These are phyloP conservation scores for Aquanectria penicillioides DNA, from an alignment of 2,329 filamentous ascomycete species.

Conservation along the genomic window DNA sequence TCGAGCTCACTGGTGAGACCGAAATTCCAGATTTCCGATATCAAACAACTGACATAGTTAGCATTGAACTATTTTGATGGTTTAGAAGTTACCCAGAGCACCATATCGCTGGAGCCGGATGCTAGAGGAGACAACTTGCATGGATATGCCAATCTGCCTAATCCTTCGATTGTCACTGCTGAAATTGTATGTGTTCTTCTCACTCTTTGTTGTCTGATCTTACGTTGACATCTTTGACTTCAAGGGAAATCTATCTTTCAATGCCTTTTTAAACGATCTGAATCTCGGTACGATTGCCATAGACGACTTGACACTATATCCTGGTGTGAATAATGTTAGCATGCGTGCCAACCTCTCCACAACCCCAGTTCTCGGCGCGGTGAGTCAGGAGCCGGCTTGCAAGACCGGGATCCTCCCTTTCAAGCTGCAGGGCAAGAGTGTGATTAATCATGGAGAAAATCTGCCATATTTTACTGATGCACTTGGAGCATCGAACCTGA, in stretches of 20 bases:
- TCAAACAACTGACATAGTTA: background rate
- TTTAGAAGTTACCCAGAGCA: background rate
- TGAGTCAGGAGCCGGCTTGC: background rate
- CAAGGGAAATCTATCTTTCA: background rate
- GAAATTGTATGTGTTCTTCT: background rate
- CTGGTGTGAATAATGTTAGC: background rate
- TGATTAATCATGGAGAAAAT: background rate
- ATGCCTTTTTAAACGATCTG: background rate
- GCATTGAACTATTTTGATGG: background rate
- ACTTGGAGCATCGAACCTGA: background rate
- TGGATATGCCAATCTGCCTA: background rate
- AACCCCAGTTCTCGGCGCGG: background rate
- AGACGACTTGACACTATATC: background rate
- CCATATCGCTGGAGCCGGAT: background rate
- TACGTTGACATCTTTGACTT: background rate
- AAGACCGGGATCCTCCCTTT: conserved; percentile 1
- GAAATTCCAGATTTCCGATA: background rate
- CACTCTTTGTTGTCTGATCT: too few species aligned
- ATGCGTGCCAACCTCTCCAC: background rate
- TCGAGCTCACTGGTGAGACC: background rate
- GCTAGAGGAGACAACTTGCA: conserved; percentile 1
- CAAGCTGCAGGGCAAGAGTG: background rate
- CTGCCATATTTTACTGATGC: conserved; percentile 1
- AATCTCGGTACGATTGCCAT: background rate
- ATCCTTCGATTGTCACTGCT: background rate